Base-by-base conservation (phyloP, 768 basidiomycete genomes). In the Leccinum aurantiacum region DNA sequence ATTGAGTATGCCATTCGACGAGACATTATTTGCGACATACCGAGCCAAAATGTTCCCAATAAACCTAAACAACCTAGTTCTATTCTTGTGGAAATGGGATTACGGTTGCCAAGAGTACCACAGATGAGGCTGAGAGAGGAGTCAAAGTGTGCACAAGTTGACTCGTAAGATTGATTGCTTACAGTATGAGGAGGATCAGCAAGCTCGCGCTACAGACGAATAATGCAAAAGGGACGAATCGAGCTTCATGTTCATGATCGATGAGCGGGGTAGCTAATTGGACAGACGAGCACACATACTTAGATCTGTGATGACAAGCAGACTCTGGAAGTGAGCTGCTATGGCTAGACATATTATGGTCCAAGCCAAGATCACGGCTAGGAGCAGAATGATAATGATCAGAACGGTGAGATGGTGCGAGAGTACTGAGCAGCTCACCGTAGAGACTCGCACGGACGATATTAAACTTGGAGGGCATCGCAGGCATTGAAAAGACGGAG, bases 221-320 rank as follows among this genome's bases (percentile, higher is more conserved):
- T 69, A 93, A 82, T 56, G 91, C 87, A 69, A 91, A 90, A 17
- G 91, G 91, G 41, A 93, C 86, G 70, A 93, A 93, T 77, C 87
- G 90, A 76, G 91, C 91, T 93, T 66, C 8, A 55, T 27, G 49
- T 93, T 66, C 6, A 56, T 31, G 49, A 22, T 49, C 57, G 38
- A 53, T 55, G 33, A 66, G 22, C 6, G 48, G 61, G n/a, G 51
- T 8, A 37, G 10, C 46, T 25, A 4, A 19, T n/a, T n/a, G 46
- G n/a, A 53, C 31, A 54, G 17, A 54, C 7, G 44, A 13, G 22
- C 3, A 59, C 14, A 52, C 88, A 71, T 72, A 93, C 91, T 93
- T 72, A 93, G 87, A 76, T 92, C 89, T 59, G 88, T 90, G 64
- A 89, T 79, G 61, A 84, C 80, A 62, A 92, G 76, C 35, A 91